phyloP scores from a whole-genome alignment of 1,284 basidiomycete genomes.

The Leccinum pallidistipes region DNA sequence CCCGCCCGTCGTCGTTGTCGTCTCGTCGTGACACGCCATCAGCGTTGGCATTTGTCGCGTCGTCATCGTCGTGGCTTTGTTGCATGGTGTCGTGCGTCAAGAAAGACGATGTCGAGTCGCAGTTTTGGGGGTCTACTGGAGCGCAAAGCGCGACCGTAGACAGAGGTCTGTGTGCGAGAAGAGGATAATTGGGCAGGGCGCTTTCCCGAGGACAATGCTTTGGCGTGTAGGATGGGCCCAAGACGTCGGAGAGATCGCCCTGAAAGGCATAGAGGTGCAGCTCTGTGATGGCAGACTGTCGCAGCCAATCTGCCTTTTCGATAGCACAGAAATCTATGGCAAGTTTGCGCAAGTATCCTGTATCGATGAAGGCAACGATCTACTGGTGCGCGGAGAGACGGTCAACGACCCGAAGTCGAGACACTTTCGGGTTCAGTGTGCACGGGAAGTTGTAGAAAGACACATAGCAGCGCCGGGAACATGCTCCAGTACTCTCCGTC shows the following conservation, averaged over 20 bases:
- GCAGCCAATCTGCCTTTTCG: neutral
- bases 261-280: neutral
- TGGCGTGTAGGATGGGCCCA: neutral
- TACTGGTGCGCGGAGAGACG: neutral
- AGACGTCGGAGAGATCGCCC: neutral
- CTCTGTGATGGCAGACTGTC: neutral
- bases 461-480: neutral
- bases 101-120: too few relatives aligned
- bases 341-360: neutral
- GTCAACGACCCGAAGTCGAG: neutral
- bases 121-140: too few relatives aligned
- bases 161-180: too few relatives aligned
- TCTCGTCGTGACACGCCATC: too few relatives aligned
- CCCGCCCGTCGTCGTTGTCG: too few relatives aligned
- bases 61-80: too few relatives aligned
- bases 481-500: neutral
- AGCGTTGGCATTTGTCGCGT: too few relatives aligned
- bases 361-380: neutral
- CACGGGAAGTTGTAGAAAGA: neutral
- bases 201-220: neutral
- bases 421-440: neutral
- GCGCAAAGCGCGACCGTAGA: too few relatives aligned
- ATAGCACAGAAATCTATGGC: neutral
- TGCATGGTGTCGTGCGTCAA: too few relatives aligned
- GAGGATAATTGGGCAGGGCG: too few relatives aligned